Conservation (phyloP, 805 yeast species). For the Starmerella sirachaensis region DNA sequence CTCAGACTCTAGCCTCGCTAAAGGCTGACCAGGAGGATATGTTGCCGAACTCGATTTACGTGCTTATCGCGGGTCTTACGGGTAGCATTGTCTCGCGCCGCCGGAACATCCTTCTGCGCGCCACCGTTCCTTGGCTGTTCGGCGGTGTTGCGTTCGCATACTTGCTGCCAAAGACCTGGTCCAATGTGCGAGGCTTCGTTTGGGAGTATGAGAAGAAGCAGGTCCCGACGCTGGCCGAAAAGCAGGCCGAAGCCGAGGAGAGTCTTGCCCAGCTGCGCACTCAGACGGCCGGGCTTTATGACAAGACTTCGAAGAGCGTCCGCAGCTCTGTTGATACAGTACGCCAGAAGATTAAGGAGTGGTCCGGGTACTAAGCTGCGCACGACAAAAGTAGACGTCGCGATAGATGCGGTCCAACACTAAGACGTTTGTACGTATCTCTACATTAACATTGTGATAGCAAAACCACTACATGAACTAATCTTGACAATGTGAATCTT, state of each 20-base stretch:
- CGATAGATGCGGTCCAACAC: too few species aligned
- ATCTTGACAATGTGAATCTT: too few species aligned
- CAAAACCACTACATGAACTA: background rate
- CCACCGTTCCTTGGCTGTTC: conserved; percentile 44
- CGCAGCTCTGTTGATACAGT: conserved; percentile 3
- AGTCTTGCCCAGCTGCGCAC: conserved; percentile 37
- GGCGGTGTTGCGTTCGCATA: conserved; percentile 50
- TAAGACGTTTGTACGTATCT: background rate
- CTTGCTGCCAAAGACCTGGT: conserved; percentile 62
- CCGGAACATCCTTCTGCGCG: conserved; percentile 44
- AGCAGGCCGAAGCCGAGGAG: conserved; percentile 41
- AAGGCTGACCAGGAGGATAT: conserved; percentile 57
- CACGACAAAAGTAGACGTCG: background rate
- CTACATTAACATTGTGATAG: background rate
- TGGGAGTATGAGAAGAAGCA: conserved; percentile 48
- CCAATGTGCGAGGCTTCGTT: conserved; percentile 44
- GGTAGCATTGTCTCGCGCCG: conserved; percentile 67
- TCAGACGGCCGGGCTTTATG: conserved; percentile 36
- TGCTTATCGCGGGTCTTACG: conserved; percentile 53
- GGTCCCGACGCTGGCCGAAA: conserved; percentile 51
- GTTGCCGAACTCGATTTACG: conserved; percentile 58
- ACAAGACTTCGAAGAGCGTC: conserved; percentile 26
- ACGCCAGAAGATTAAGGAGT: conserved; percentile 11
- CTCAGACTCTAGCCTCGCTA: conserved; percentile 49
- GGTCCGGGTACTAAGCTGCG: conserved; percentile 15